Evolutionary conservation across 306 rosid species (phyloP).

Genomic region (Notholithocarpus densiflorus): DNA sequence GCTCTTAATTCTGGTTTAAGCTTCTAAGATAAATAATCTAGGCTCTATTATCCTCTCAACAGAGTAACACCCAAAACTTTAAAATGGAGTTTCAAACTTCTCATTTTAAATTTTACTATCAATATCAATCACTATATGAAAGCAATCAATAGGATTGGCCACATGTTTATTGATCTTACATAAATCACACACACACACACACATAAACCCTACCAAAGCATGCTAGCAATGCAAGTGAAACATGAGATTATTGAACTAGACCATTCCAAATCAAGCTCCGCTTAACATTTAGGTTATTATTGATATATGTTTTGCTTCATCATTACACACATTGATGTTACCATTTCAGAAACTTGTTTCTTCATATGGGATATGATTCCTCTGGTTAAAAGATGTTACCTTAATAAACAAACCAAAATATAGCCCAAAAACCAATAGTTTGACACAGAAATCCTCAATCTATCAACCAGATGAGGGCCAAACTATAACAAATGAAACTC

Average conservation of each 20-base stretch:
- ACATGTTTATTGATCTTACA: not conserved
- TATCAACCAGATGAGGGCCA: not conserved
- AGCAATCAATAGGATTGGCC: not conserved
- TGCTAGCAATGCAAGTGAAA: not conserved
- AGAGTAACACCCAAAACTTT: no score
- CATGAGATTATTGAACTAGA: not conserved
- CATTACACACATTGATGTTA: no score
- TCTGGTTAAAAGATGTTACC: not conserved
- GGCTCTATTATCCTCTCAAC: no score
- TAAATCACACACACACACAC: not conserved
- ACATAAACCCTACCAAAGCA: not conserved
- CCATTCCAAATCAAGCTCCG: not conserved
- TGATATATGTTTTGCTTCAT: not conserved
- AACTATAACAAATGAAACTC: not conserved
- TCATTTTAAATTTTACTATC: no score
- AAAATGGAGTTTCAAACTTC: no score
- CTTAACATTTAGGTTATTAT: not conserved
- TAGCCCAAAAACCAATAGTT: not conserved
- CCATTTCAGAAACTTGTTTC: not conserved
- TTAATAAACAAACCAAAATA: not conserved
- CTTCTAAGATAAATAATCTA: no score
- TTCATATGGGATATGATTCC: not conserved
- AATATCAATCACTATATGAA: no score
- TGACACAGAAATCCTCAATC: not conserved
- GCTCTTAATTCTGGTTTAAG: no score